Evolutionary conservation across 2,329 filamentous ascomycete species (phyloP).

Genomic region (Fusarium euwallaceae): DNA sequence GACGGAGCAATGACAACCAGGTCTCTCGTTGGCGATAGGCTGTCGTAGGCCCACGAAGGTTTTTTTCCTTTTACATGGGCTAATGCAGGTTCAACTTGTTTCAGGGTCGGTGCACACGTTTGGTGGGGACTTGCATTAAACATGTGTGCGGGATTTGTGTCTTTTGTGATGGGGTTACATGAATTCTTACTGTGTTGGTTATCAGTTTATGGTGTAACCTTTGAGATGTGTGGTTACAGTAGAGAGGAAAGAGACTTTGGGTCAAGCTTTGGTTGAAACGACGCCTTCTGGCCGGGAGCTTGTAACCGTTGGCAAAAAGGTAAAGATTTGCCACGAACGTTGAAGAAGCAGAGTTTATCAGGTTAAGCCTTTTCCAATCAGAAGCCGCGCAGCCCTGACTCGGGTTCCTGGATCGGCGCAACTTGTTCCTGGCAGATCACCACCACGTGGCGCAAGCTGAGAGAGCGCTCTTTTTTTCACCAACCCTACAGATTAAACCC

Average conservation of each 20-base stretch:
- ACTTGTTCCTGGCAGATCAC: slow-evolving; percentile 35
- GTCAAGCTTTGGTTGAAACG: slow-evolving; percentile 9
- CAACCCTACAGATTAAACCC: slow-evolving; percentile 21
- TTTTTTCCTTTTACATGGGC: background rate
- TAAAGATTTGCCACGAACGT: background rate
- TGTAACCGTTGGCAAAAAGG: slow-evolving; percentile 4
- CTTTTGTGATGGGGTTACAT: background rate
- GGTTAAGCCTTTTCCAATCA: slow-evolving; percentile 27
- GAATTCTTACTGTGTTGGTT: background rate
- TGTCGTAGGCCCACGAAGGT: slow-evolving; percentile 33
- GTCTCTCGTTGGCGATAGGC: slow-evolving; percentile 36
- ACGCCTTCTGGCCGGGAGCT: slow-evolving; percentile 14
- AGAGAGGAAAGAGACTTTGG: slow-evolving; percentile 1
- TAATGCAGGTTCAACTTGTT: slow-evolving; percentile 44
- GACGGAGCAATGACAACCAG: slow-evolving; percentile 27
- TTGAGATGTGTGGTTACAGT: background rate
- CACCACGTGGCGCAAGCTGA: slow-evolving; percentile 35
- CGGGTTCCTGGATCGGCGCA: slow-evolving; percentile 8
- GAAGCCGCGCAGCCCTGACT: slow-evolving; percentile 25
- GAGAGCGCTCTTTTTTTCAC: background rate
- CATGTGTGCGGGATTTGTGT: slow-evolving; percentile 28
- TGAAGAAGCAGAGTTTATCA: background rate
- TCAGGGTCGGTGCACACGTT: slow-evolving; percentile 32
- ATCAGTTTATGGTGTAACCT: background rate
- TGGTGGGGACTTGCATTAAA: slow-evolving; percentile 6